Percentiles rank a stretch among this genome's conserved stretches.
Evolutionary conservation across 768 basidiomycete genomes (phyloP).

Genomic region (Tylopilus balloui): DNA sequence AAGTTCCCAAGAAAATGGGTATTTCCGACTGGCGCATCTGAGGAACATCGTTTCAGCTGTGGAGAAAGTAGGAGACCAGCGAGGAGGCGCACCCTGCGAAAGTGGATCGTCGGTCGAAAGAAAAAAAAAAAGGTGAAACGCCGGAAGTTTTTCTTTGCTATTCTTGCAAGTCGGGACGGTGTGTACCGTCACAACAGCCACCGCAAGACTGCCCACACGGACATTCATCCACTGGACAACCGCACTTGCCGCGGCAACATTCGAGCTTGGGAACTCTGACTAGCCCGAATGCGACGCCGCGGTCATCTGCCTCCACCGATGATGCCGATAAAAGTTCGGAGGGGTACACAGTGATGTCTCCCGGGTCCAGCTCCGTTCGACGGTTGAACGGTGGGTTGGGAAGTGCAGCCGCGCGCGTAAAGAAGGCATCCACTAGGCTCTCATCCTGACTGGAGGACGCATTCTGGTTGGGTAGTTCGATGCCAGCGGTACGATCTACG

Average conservation of each 20-base stretch:
- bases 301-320: constrained; percentile 35
- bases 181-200: constrained; percentile 41
- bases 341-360: constrained; percentile 47
- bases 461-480: constrained; percentile 38
- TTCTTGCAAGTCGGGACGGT: background rate
- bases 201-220: constrained; percentile 54
- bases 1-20: background rate
- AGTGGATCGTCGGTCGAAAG: background rate
- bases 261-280: constrained; percentile 61
- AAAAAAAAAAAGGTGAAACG: background rate
- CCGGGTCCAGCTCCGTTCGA: constrained; percentile 44
- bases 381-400: constrained; percentile 50
- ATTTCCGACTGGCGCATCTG: background rate
- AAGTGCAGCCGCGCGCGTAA: constrained; percentile 64
- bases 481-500: constrained; percentile 47
- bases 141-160: too few species aligned
- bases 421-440: constrained; percentile 57
- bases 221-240: constrained; percentile 51
- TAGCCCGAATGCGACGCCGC: constrained; percentile 42
- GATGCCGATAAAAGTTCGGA: constrained; percentile 32
- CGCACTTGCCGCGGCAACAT: constrained; percentile 61
- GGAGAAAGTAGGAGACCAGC: background rate
- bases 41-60: background rate
- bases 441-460: constrained; percentile 6
- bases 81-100: background rate